Evolutionary conservation across 2,329 filamentous ascomycete genomes (phyloP).

Genomic region (Ophiostoma australiae): DNA sequence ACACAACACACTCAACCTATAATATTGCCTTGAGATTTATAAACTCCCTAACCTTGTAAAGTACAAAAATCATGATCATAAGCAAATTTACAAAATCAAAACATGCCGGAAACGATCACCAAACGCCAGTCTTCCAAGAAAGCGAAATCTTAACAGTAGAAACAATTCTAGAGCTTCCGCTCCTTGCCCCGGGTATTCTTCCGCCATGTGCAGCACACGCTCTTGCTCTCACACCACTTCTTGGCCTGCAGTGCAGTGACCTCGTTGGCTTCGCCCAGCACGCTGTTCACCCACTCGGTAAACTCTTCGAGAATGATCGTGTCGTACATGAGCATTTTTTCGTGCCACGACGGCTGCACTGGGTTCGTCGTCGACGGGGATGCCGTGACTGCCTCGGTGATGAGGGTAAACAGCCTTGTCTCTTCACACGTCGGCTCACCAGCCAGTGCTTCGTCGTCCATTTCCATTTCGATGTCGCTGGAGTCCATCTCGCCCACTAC

Average conservation of each 20-base stretch:
- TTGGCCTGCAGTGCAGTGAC: slow-evolving; percentile 64
- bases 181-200: slow-evolving; percentile 50
- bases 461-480: slow-evolving; percentile 32
- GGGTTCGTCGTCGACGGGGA: slow-evolving; percentile 48
- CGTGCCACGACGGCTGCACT: slow-evolving; percentile 66
- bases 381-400: slow-evolving; percentile 51
- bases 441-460: slow-evolving; percentile 40
- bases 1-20: no score
- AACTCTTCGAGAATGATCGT: slow-evolving; percentile 85
- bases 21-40: neutral
- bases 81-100: neutral
- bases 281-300: slow-evolving; percentile 71
- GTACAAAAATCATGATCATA: neutral
- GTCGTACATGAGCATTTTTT: slow-evolving; percentile 92
- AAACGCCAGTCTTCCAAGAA: neutral
- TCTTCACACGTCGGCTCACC: slow-evolving; percentile 40
- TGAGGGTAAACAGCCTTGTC: slow-evolving; percentile 45
- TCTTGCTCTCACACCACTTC: slow-evolving; percentile 83
- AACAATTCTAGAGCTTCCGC: slow-evolving; percentile 43
- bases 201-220: slow-evolving; percentile 76
- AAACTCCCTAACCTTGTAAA: neutral
- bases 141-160: neutral
- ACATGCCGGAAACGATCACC: neutral
- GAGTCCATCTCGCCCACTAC: slow-evolving; percentile 31
- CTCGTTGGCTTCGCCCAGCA: slow-evolving; percentile 54